Evolutionary conservation across 345 rosid species (phyloP).

Genomic region (Raphanus sativus): DNA sequence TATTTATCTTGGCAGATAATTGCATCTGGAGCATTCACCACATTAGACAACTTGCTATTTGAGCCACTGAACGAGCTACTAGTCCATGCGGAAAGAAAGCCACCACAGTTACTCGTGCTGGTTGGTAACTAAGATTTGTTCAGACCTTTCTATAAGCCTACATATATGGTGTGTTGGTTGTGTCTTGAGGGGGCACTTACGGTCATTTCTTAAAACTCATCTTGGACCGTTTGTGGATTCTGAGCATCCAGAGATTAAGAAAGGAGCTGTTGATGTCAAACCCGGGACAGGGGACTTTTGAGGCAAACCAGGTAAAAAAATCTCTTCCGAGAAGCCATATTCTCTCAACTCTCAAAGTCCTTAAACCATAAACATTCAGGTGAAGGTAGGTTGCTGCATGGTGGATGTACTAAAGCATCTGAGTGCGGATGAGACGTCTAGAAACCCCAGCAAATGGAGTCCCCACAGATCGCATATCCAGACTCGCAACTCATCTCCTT

Average conservation of each 20-base stretch:
- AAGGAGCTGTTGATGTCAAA: conserved; percentile 64
- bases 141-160: too few relatives aligned
- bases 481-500: conserved; percentile 78
- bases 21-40: conserved; percentile 91
- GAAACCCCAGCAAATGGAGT: conserved; percentile 59
- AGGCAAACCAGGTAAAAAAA: conserved; percentile 54
- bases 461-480: conserved; percentile 73
- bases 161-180: neutral
- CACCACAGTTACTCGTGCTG: conserved; percentile 76
- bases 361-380: conserved; percentile 18
- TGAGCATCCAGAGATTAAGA: conserved; percentile 79
- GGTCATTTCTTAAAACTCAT: conserved; percentile 39
- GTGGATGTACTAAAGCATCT: conserved; percentile 88
- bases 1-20: conserved; percentile 52
- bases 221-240: conserved; percentile 91
- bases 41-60: conserved; percentile 75
- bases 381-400: conserved; percentile 81
- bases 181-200: conserved; percentile 2
- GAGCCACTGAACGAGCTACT: conserved; percentile 88
- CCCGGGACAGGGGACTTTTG: conserved; percentile 66
- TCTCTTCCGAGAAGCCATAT: neutral
- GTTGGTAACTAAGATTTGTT: conserved; percentile 38
- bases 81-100: conserved; percentile 77
- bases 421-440: conserved; percentile 82
- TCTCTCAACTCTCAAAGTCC: neutral